Evolutionary conservation across 306 rosid genomes (phyloP).

Genomic region (Argentina anserina): DNA sequence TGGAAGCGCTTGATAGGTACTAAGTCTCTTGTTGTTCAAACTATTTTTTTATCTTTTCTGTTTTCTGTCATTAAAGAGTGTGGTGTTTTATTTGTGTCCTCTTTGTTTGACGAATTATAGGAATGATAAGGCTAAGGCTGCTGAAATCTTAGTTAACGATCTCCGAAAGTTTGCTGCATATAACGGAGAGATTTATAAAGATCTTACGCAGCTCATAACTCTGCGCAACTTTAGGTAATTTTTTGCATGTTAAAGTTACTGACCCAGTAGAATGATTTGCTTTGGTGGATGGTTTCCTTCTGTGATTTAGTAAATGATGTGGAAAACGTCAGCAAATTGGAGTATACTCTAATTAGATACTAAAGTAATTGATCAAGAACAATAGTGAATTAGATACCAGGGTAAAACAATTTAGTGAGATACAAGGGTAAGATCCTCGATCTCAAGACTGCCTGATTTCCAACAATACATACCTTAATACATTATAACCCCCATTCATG

Average conservation of each 20-base stretch:
- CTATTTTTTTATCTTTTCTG: slow-evolving; percentile 6
- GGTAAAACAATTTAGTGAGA: background rate
- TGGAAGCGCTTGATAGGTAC: slow-evolving; percentile 94
- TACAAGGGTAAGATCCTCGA: background rate
- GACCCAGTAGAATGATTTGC: background rate
- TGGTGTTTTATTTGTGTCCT: slow-evolving; percentile 11
- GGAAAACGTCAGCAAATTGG: background rate
- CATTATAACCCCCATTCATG: background rate
- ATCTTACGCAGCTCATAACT: slow-evolving; percentile 78
- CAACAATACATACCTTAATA: background rate
- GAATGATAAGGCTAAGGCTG: slow-evolving; percentile 69
- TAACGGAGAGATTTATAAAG: slow-evolving; percentile 78
- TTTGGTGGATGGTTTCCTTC: background rate
- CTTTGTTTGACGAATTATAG: slow-evolving; percentile 32
- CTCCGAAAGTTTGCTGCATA: slow-evolving; percentile 72
- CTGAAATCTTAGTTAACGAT: slow-evolving; percentile 74
- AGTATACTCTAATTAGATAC: background rate
- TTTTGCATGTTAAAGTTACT: slow-evolving; percentile 8
- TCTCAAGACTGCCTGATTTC: slow-evolving; percentile 1
- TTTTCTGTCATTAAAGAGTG: slow-evolving; percentile 10
- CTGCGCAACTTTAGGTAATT: slow-evolving; percentile 77
- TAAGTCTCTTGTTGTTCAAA: slow-evolving; percentile 3
- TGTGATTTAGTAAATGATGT: background rate
- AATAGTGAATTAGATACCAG: background rate
- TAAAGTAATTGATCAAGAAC: background rate